Evolutionary conservation across 2,329 filamentous ascomycete genomes (phyloP), one percentile per base, ranked within the genome.

Genomic region (Fusarium redolens): DNA sequence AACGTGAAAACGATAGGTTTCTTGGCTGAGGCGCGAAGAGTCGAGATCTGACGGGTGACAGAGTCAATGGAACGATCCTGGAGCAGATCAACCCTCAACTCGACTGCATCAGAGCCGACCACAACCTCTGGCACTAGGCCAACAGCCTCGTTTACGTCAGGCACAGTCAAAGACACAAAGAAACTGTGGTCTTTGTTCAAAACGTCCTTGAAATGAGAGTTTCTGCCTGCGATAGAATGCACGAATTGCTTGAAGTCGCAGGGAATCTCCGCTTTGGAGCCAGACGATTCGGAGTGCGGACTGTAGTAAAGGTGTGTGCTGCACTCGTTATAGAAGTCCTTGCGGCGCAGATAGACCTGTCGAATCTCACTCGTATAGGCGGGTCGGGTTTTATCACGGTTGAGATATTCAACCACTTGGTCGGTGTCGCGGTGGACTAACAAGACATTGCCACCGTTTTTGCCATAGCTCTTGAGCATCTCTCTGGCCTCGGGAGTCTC

Each of bases 261-360:
- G 3, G 82, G 82, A 28, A 81, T 79, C 13, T 75, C 75, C 25
- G 52, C 71, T 15, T 68, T 71, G 20, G 68, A 61, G 20, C 71
- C 74, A n/a, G 69, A 69, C 31, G 70, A 75, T 37, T 79, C 83
- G 3, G 83, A 76, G 73, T 89, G 90, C 56, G 94, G 94, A 81
- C 93, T 97, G 84, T 96, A 93, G 84, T 97, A 98, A 76, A 97
- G 91, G 77, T 94, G 92, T 80, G 97, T 99, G 85, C 95, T 98
- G 86, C 96, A 98, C 80, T 96, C 90, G 64, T 93, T 88, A 82
- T 94, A 98, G 91, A 94, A 97, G 6, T 92, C 92, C 81, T 95
- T 96, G 41, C 96, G 91, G 59, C 96, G 92, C 64, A 94, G 85
- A 87, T 97, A 99, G 5, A 99, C 96, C 14, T 91, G 91, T 84